Evolutionary conservation across 768 basidiomycete species (phyloP).

Genomic region (Coprinellus micaceus): DNA sequence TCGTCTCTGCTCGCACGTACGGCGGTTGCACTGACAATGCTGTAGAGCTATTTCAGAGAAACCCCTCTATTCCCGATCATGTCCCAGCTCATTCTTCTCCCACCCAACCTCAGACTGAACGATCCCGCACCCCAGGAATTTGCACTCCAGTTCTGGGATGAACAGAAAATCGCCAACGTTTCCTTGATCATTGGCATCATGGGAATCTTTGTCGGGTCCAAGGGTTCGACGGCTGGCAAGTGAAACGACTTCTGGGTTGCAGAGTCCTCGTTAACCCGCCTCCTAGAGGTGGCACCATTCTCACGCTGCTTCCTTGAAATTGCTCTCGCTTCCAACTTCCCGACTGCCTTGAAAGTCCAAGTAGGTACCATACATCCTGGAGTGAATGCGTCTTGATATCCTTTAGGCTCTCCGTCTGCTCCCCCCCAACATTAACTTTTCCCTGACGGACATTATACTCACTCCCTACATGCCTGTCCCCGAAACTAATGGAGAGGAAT

Average conservation of each 20-base stretch:
- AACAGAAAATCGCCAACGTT: constrained; percentile 81
- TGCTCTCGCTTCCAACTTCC: constrained; percentile 91
- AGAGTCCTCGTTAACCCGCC: background rate
- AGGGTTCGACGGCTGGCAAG: constrained; percentile 55
- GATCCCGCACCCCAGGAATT: constrained; percentile 80
- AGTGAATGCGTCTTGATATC: constrained; percentile 10
- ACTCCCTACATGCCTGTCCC: constrained; percentile 76
- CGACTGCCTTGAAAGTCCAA: constrained; percentile 83
- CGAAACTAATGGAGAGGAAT: constrained; percentile 86
- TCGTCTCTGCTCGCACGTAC: background rate
- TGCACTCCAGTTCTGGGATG: constrained; percentile 94
- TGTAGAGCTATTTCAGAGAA: constrained; percentile 94
- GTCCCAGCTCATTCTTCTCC: constrained; percentile 68
- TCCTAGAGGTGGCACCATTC: constrained; percentile 53
- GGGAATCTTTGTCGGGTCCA: constrained; percentile 77
- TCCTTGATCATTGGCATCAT: constrained; percentile 78
- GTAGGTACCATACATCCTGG: constrained; percentile 32
- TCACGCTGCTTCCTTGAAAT: constrained; percentile 83
- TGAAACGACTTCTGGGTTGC: background rate
- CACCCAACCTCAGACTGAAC: constrained; percentile 53
- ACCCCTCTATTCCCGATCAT: constrained; percentile 68
- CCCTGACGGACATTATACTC: constrained; percentile 61
- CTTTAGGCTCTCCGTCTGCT: constrained; percentile 45
- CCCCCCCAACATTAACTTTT: constrained; percentile 49
- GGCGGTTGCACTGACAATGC: constrained; percentile 15